These are phyloP conservation scores for Starmera caribaea DNA, from an alignment of 805 yeast species.

Conservation along the genomic window DNA sequence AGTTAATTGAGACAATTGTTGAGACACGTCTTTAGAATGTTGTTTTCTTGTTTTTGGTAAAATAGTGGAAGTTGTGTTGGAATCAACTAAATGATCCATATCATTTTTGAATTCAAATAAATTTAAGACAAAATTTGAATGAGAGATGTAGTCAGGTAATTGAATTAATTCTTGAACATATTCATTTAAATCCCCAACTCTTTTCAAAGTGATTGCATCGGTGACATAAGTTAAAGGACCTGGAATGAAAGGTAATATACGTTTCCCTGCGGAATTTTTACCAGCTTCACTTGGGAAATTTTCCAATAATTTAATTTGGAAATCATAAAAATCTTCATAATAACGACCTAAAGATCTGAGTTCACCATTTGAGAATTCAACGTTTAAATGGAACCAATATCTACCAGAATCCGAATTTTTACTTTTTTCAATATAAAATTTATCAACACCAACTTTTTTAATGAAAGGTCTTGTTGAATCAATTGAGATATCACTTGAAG, in stretches of 20 bases:
- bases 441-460: conserved; percentile 57
- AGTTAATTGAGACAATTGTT: conserved; percentile 3
- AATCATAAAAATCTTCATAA: conserved; percentile 93
- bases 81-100: conserved; percentile 20
- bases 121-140: conserved; percentile 54
- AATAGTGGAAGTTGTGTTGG: conserved; percentile 2
- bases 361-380: conserved; percentile 58
- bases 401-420: conserved; percentile 21
- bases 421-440: conserved; percentile 73
- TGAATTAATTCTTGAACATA: conserved; percentile 51
- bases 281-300: conserved; percentile 92
- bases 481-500: neutral
- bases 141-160: conserved; percentile 70
- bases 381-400: conserved; percentile 77
- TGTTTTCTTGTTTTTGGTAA: conserved; percentile 1
- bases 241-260: conserved; percentile 89
- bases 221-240: conserved; percentile 92
- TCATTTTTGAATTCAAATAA: conserved; percentile 51
- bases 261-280: conserved; percentile 56
- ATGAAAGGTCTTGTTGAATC: conserved; percentile 15
- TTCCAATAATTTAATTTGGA: conserved; percentile 76
- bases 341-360: conserved; percentile 69
- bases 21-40: conserved; percentile 2
- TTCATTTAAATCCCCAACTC: conserved; percentile 44
- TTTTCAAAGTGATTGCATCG: conserved; percentile 53